Evolutionary conservation across 768 basidiomycete genomes (phyloP).

Genomic region (Harrya chromipes): DNA sequence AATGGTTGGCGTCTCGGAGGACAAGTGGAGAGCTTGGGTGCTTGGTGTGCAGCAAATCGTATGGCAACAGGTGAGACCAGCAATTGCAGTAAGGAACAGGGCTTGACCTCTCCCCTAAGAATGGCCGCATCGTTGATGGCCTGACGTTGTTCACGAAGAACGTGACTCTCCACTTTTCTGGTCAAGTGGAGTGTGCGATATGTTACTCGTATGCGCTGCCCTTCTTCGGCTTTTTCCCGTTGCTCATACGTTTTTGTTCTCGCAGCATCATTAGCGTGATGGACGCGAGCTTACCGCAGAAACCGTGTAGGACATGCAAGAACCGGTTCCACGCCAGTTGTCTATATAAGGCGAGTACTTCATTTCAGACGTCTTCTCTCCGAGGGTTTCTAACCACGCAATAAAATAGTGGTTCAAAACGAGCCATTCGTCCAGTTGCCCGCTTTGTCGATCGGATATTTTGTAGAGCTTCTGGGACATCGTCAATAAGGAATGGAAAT

Average conservation of each 20-base stretch:
- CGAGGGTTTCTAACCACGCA: background rate
- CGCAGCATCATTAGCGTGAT: constrained; percentile 84
- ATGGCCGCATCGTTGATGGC: constrained; percentile 87
- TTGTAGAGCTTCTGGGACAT: constrained; percentile 33
- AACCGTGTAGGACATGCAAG: constrained; percentile 92
- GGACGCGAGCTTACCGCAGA: constrained; percentile 84
- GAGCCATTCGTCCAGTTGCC: constrained; percentile 89
- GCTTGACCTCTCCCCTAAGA: constrained; percentile 43
- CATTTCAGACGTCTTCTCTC: background rate
- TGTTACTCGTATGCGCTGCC: constrained; percentile 73
- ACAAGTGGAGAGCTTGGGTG: constrained; percentile 91
- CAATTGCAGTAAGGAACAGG: background rate
- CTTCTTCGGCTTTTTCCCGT: background rate
- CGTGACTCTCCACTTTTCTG: constrained; percentile 89
- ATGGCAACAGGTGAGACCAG: constrained; percentile 69
- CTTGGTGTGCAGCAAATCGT: constrained; percentile 89
- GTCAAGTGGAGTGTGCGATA: constrained; percentile 94
- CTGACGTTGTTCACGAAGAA: constrained; percentile 91
- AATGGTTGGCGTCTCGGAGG: constrained; percentile 84
- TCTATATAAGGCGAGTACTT: constrained; percentile 70
- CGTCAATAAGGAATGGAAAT: background rate
- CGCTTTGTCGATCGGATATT: constrained; percentile 85
- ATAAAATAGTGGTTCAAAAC: constrained; percentile 76
- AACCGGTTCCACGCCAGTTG: constrained; percentile 92
- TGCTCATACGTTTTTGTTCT: background rate